Percentiles rank a stretch among this genome's conserved stretches.
These are phyloP conservation scores for Phylloporus sp. DNA, from an alignment of 768 basidiomycete species.

Conservation along the genomic window DNA sequence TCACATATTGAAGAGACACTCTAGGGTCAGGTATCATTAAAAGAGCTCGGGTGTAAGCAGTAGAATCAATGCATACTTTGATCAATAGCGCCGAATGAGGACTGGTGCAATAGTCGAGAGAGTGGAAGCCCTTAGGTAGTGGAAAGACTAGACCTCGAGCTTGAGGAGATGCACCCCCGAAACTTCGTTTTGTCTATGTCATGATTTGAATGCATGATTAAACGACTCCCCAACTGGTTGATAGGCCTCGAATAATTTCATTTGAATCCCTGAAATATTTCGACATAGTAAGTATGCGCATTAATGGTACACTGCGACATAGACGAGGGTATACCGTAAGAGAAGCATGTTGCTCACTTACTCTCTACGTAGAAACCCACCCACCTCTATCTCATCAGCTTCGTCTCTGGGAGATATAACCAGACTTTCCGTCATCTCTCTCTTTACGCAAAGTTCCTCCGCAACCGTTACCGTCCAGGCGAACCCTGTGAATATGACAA, in stretches of 20 bases:
- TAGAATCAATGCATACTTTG: slow-evolving; percentile 11
- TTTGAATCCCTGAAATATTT: slow-evolving; percentile 14
- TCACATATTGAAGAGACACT: slow-evolving; percentile 29
- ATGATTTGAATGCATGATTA: slow-evolving; percentile 7
- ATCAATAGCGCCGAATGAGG: slow-evolving; percentile 4
- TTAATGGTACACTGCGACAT: slow-evolving; percentile 23
- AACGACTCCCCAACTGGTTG: neutral
- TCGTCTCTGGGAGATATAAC: slow-evolving; percentile 46
- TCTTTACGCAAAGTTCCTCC: slow-evolving; percentile 86
- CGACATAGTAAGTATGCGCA: slow-evolving; percentile 13
- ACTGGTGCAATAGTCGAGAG: neutral
- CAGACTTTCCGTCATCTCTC: slow-evolving; percentile 88
- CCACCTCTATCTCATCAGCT: slow-evolving; percentile 54
- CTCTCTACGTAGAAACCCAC: slow-evolving; percentile 49
- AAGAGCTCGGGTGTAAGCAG: slow-evolving; percentile 11
- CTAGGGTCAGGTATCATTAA: slow-evolving; percentile 13
- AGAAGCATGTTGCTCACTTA: slow-evolving; percentile 44
- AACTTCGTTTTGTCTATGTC: neutral
- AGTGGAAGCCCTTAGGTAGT: neutral
- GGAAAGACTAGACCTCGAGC: slow-evolving; percentile 13
- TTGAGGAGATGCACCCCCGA: slow-evolving; percentile 6
- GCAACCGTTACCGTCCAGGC: slow-evolving; percentile 74
- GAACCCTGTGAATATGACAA: slow-evolving; percentile 66
- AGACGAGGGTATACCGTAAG: slow-evolving; percentile 6
- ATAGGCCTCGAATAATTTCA: slow-evolving; percentile 1